Evolutionary conservation across 352 stramenopile genomes (phyloP), one percentile per base, ranked within the genome.

Genomic region (Phytophthora europaea): DNA sequence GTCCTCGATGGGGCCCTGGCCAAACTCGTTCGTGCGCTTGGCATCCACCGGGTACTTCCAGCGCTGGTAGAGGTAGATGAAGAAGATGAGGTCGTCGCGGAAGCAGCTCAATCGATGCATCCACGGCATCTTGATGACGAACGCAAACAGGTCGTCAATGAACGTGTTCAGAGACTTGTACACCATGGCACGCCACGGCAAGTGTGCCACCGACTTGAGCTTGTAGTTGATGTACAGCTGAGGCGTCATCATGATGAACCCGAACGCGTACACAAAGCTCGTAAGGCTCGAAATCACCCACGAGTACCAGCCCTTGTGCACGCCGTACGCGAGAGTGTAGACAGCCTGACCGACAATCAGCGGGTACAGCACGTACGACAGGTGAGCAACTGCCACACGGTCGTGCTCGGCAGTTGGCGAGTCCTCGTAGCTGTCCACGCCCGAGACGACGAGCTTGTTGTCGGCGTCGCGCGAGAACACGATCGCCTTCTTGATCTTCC

Each of bases 181-280:
- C 28, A 98, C 90, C 90, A 99, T 97, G 22, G 97, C 95, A 71
- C 96, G 91, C 97, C 98, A 99, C 47, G 98, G 98, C 63, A 99
- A 82, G 73, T 98, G 94, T 9, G 95, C 96, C 51, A 99, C 96
- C 53, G 84, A 98, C 87, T 99, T 98, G 69, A 99, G 91, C 79
- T 98, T 99, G 90, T 99, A 99, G 76, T 99, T 99, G 76, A 99
- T 99, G 78, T 98, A 99, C 16, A 99, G 72, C 82, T 99, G 98
- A 63, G 98, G 98, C 38, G 97, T 99, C 97, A 99, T 99, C 92
- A 99, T 99, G 75, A 99, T 98, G 75, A 99, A 99, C n/a, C 98
- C 98, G 76, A 99, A 99, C 66, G 97, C 96, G 76, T 99, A 99
- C 40, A 99, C 98, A 68, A 99, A 99, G 60, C 97, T 98, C 53